Conservation (phyloP, 2,329 filamentous ascomycete genomes). For the Fusarium palustre region DNA sequence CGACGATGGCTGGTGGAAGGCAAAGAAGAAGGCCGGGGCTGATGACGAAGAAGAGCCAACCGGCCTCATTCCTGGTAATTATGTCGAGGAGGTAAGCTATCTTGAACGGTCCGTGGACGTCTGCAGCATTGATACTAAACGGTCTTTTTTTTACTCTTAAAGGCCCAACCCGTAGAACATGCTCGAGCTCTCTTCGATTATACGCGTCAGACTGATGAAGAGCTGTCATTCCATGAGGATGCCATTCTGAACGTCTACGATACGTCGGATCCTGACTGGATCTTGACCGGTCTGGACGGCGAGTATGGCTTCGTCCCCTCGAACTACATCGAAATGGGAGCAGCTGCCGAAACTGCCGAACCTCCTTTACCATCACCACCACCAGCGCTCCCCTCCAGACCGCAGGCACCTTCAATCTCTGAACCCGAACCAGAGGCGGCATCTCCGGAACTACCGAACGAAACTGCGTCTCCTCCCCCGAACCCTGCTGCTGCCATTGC, state of each 20-base stretch:
- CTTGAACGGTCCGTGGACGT: neutral
- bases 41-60: conserved; percentile 93
- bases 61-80: conserved; percentile 92
- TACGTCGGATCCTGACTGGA: conserved; percentile 94
- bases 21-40: conserved; percentile 85
- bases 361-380: conserved; percentile 52
- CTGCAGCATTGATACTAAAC: conserved; percentile 7
- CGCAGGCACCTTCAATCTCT: conserved; percentile 50
- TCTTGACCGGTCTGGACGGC: conserved; percentile 83
- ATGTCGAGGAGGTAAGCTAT: conserved; percentile 82
- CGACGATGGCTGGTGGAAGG: conserved; percentile 92
- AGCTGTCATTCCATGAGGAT: conserved; percentile 95
- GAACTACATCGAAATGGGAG: conserved; percentile 88
- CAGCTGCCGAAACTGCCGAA: conserved; percentile 58
- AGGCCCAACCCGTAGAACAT: conserved; percentile 72
- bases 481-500: conserved; percentile 68
- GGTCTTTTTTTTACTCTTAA: neutral
- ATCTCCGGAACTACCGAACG: conserved; percentile 50
- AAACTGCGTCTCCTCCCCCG: conserved; percentile 46
- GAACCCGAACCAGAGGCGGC: conserved; percentile 27
- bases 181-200: conserved; percentile 99
- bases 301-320: conserved; percentile 95
- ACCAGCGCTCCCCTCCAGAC: conserved; percentile 60
- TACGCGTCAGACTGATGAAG: conserved; percentile 95
- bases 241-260: conserved; percentile 87